Evolutionary conservation across 306 rosid species (phyloP).

Genomic region (Dicorynia guianensis): DNA sequence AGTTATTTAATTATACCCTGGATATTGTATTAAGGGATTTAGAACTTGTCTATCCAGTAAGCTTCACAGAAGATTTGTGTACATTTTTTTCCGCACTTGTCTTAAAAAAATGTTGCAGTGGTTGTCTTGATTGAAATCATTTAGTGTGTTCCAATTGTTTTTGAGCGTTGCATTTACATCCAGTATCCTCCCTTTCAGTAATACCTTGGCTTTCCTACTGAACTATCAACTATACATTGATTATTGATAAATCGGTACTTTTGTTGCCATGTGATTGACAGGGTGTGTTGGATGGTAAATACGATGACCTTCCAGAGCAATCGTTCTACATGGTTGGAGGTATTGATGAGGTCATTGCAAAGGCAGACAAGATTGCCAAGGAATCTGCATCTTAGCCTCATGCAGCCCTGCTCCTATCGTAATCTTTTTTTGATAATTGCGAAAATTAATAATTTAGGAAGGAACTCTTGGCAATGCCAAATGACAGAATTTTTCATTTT

Average conservation of each 20-base stretch:
- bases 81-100: background rate
- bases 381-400: slow-evolving; percentile 69
- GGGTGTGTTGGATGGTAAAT: slow-evolving; percentile 98
- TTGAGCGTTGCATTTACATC: background rate
- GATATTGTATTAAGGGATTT: background rate
- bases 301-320: slow-evolving; percentile 90
- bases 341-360: slow-evolving; percentile 90
- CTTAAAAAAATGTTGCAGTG: no score
- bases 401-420: slow-evolving; percentile 15
- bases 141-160: background rate
- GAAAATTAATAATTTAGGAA: slow-evolving; percentile 78
- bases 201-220: background rate
- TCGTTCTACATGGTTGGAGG: slow-evolving; percentile 99
- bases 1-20: background rate
- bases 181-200: background rate
- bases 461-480: slow-evolving; percentile 73
- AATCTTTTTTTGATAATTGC: slow-evolving; percentile 55
- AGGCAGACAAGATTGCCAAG: slow-evolving; percentile 98
- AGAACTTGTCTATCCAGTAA: background rate
- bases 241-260: background rate
- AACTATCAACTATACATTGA: slow-evolving; percentile 24
- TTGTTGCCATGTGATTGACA: slow-evolving; percentile 44
- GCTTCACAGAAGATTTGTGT: background rate
- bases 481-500: slow-evolving; percentile 64
- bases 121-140: background rate